Percentiles rank a stretch among this genome's conserved stretches.
These are phyloP conservation scores for Colletotrichum aenigma DNA, from an alignment of 2,329 filamentous ascomycete species.

Conservation along the genomic window DNA sequence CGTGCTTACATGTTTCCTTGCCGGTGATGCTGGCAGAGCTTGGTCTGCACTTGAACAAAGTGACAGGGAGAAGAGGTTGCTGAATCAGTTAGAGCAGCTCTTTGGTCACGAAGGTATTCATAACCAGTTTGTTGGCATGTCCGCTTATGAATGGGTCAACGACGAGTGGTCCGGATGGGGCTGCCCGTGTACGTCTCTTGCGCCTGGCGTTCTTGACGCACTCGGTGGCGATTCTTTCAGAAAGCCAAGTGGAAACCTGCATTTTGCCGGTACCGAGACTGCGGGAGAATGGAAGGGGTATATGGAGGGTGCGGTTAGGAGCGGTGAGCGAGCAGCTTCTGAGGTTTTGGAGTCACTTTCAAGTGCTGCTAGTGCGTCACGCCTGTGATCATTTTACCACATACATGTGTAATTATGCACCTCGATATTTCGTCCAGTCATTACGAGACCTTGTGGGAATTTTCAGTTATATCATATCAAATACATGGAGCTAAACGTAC, in stretches of 20 bases:
- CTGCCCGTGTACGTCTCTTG: slow-evolving; percentile 40
- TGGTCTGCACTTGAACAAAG: slow-evolving; percentile 30
- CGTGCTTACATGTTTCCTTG: slow-evolving; percentile 45
- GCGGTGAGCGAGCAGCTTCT: slow-evolving; percentile 50
- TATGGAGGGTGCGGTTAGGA: slow-evolving; percentile 61
- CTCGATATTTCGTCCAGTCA: neutral
- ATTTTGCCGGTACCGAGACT: slow-evolving; percentile 59
- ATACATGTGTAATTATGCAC: neutral
- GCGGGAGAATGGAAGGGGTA: slow-evolving; percentile 59
- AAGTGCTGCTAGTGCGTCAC: neutral
- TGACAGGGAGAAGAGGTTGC: slow-evolving; percentile 25
- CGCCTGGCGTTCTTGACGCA: slow-evolving; percentile 40
- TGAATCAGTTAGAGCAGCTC: slow-evolving; percentile 30
- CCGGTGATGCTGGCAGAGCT: slow-evolving; percentile 34
- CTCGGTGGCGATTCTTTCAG: slow-evolving; percentile 35
- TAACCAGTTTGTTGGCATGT: slow-evolving; percentile 33
- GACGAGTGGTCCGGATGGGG: slow-evolving; percentile 43
- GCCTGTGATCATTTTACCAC: neutral
- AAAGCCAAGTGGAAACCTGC: slow-evolving; percentile 35
- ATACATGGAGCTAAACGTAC: neutral
- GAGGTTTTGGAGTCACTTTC: slow-evolving; percentile 36
- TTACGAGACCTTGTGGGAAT: neutral
- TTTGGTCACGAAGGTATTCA: slow-evolving; percentile 22
- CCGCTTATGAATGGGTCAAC: slow-evolving; percentile 39
- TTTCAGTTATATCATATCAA: neutral